Base-by-base conservation (phyloP, 805 yeast species). In the Candida caryicola region DNA sequence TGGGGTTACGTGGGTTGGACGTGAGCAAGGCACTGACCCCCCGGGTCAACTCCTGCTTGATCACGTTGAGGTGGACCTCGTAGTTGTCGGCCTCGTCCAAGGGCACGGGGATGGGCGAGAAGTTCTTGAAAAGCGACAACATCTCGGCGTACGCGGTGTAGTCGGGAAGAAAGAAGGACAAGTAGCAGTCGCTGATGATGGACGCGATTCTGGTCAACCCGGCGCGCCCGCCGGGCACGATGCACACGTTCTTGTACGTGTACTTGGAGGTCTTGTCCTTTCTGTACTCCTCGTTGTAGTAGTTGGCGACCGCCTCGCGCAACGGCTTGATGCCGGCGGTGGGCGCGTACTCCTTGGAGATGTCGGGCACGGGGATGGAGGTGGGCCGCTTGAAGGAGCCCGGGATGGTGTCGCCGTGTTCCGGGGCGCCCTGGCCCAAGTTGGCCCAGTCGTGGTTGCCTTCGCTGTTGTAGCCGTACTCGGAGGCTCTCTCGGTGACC, bases 101-200 rank as follows among this genome's bases (percentile, higher is more conserved):
- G 1, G 83, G 83, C 6, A 77, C 82, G 1, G 83, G 83, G 36
- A 77, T 75, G 4, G 83, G 82, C 2, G 79, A 71, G 52, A 77
- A 77, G 59, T 77, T 77, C 64, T 77, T 77, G 61, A 77, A 77
- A 33, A 77, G 64, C 10, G 81, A 74, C 50, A 77, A 61, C 83
- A 77, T 77, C 52, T 77, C 83, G 15, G 83, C 81, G 47, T 77
- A 77, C 5, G 83, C 83, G 12, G 83, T 77, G 49, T 77, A 77
- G 52, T 77, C 83, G 4, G 83, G 83, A 44, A 77, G 61, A 54
- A 77, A 77, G 55, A 77, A 77, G 17, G 80, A 73, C 33, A 77
- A 56, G 52, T 77, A 78, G 49, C 81, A 77, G 56, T 77, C 82
- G 38, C 73, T 66, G 37, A 77, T 65, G 41, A 77, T 75, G 12